Base-by-base conservation (phyloP, 805 yeast genomes). In the Maudiozyma bulderi region DNA sequence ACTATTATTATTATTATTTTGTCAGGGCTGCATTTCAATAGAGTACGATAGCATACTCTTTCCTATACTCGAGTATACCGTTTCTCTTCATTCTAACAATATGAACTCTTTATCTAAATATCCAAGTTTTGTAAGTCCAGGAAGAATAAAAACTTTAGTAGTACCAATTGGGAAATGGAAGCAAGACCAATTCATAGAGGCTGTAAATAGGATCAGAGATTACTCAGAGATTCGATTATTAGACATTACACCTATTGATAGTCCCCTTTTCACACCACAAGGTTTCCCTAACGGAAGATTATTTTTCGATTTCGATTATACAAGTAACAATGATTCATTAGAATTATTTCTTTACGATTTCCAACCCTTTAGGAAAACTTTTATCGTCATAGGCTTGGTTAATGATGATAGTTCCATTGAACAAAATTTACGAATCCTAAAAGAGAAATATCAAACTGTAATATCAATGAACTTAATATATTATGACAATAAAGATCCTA, bases 291-390 rank as follows among this genome's bases (percentile, higher is more conserved):
- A 75, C 45, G 98, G 98, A 0, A 68, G 83, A 45, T 65, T 91
- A 1, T 63, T 81, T 11, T 86, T 76, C 58, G 81, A 81, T 49
- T 79, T 80, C 54, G 65, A 75, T 1, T 57, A 75, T 0, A 69
- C 50, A 8, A 62, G 59, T 8, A 53, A 56, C 26, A 52, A 75
- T 1, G 82, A 78, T 48, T 73, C 72, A n/a, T 81, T 78, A 40
- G 74, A 84, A 30, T 66, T 81, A 6, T 82, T 84, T 47, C 69
- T 91, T 40, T 86, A 84, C 56, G 98, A 91, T 64, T 80, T 91
- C 54, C 97, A 93, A 66, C 95, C 96, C 1, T 88, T 77, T 65
- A 69, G 97, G 46, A 87, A 88, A 60, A 79, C 85, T 0, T 78
- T 87, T 56, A 73, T 83, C 7, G 80, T 82, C 5, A 61, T 80